Percentiles rank a stretch among this genome's conserved stretches.
Conservation (phyloP, 805 yeast species). For the Candida orba region DNA sequence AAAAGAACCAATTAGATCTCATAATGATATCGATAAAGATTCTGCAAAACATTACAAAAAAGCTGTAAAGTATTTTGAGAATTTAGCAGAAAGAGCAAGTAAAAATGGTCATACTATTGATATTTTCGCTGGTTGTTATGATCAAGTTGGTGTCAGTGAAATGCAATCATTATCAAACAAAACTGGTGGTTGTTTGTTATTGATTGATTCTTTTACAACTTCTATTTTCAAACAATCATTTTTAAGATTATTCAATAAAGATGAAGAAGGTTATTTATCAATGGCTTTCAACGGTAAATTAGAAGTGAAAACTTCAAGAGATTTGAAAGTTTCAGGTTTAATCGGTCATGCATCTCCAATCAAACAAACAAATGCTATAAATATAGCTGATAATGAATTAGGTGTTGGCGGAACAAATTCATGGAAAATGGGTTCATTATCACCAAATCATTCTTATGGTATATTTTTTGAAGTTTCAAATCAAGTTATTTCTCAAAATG, state of each 20-base stretch:
- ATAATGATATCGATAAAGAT: conserved; percentile 91
- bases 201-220: conserved; percentile 91
- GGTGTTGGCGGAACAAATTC: conserved; percentile 91
- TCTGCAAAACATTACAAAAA: conserved; percentile 80
- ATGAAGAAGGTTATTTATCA: conserved; percentile 75
- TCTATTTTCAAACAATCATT: conserved; percentile 90
- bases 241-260: conserved; percentile 79
- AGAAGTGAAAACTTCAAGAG: conserved; percentile 81
- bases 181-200: conserved; percentile 85
- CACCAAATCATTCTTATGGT: conserved; percentile 86
- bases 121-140: conserved; percentile 91
- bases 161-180: conserved; percentile 80
- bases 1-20: conserved; percentile 95
- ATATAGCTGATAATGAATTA: conserved; percentile 86
- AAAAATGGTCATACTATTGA: conserved; percentile 75
- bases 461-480: conserved; percentile 76
- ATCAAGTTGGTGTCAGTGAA: conserved; percentile 91
- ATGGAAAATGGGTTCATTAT: conserved; percentile 77
- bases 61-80: conserved; percentile 76
- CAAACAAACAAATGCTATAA: conserved; percentile 47
- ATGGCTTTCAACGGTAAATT: conserved; percentile 89
- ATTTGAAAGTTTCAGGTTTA: conserved; percentile 83
- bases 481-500: conserved; percentile 30
- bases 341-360: conserved; percentile 86
- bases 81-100: conserved; percentile 64